These are phyloP conservation scores for Aspergillus conjunctus DNA, from an alignment of 495 filamentous ascomycete genomes.

Conservation along the genomic window DNA sequence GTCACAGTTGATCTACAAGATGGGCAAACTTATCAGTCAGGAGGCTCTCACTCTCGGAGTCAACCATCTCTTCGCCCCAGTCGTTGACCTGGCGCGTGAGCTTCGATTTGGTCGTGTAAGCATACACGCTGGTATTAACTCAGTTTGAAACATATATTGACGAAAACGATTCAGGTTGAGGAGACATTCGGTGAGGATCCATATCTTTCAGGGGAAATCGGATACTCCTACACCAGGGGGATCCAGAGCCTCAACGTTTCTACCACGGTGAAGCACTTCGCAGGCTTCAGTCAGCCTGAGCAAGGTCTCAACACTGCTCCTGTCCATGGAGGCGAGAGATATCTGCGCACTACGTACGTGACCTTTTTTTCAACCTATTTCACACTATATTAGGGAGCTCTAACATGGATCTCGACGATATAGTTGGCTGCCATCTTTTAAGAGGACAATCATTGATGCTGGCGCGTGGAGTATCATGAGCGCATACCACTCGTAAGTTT, in stretches of 20 bases:
- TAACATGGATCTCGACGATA: background rate
- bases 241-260: slow-evolving; percentile 64
- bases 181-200: slow-evolving; percentile 69
- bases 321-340: slow-evolving; percentile 68
- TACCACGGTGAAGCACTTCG: slow-evolving; percentile 71
- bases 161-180: slow-evolving; percentile 49
- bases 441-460: slow-evolving; percentile 66
- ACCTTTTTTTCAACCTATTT: background rate
- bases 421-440: slow-evolving; percentile 64
- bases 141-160: slow-evolving; percentile 5
- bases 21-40: slow-evolving; percentile 60
- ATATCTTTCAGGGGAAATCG: slow-evolving; percentile 62
- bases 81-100: slow-evolving; percentile 68
- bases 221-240: slow-evolving; percentile 61
- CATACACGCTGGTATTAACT: background rate
- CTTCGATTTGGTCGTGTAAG: slow-evolving; percentile 62
- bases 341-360: slow-evolving; percentile 61
- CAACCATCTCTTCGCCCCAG: slow-evolving; percentile 69
- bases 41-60: slow-evolving; percentile 65
- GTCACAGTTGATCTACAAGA: slow-evolving; percentile 54
- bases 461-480: slow-evolving; percentile 69
- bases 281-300: slow-evolving; percentile 64
- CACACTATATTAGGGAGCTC: background rate
- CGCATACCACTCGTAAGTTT: slow-evolving; percentile 60
- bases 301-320: slow-evolving; percentile 70